Evolutionary conservation across 306 rosid genomes (phyloP), one percentile per base, ranked within the genome.

Genomic region (Prunus kanzakura): DNA sequence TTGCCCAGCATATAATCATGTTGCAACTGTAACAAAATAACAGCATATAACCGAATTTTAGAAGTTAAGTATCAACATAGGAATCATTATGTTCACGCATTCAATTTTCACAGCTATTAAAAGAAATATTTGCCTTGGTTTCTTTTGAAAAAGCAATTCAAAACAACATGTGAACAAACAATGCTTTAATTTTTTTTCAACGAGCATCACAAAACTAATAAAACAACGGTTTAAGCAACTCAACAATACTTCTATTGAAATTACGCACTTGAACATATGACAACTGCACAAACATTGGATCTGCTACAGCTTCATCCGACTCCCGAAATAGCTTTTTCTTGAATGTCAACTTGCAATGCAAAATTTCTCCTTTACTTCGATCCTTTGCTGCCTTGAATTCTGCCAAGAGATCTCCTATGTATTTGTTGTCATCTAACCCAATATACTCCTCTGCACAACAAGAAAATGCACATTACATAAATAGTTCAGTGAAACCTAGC

Each of bases 1-100:
- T 93, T 91, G 10, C 98, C 98, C 86, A 87, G 82, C 83, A 91
- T 84, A 83, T 93, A 93, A 89, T 93, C 98, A 82, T 91, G 97
- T 67, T 93, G 98, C 83, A 93, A 81, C 98, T 93, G 98, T 38
- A 83, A 82, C 51, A 78, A 82, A 32, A 61, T 27, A 61, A 25
- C 38, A 61, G 27, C 32, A 61, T 8, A 80, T 77, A 78, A 64
- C 57, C 83, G 72, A 65, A 60, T 38, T 43, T 8, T 60, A 78
- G 46, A 76, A 47, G 63, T 51, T 25, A 32, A 66, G 50, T 73
- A 51, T 70, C 23, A 35, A 50, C 18, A 75, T 16, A 51, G 3
- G 29, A 69, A 43, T 25, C 25, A 20, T 76, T 19, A 27, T 54
- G 32, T 25, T 58, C 27, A 60, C 27, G 0, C 38, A 80, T 75